A percentile compares a stretch with the other conserved stretches of the same genome.
These are phyloP conservation scores for Podosphaera xanthii DNA, from an alignment of 2,329 filamentous ascomycete genomes.

Conservation along the genomic window DNA sequence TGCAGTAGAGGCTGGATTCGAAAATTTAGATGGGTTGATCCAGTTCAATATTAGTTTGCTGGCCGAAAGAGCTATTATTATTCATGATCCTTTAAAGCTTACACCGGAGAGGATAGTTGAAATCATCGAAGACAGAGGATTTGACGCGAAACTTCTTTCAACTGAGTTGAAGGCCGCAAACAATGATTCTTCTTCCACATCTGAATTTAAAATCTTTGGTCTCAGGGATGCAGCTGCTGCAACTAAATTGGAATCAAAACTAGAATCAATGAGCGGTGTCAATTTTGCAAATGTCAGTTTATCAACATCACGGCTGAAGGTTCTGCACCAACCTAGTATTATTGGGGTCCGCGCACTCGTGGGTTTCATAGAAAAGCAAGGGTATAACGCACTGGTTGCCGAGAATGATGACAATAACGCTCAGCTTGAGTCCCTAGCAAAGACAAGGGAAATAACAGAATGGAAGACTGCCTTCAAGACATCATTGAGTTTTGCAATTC, in stretches of 20 bases:
- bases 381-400: constrained; percentile 72
- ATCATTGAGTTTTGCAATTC: constrained; percentile 62
- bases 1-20: constrained; percentile 66
- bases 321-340: constrained; percentile 47
- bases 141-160: constrained; percentile 65
- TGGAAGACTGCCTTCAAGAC: constrained; percentile 66
- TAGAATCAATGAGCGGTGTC: constrained; percentile 47
- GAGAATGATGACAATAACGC: constrained; percentile 92
- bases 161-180: constrained; percentile 39
- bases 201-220: constrained; percentile 72
- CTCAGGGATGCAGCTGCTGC: constrained; percentile 50
- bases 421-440: constrained; percentile 83
- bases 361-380: constrained; percentile 55
- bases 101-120: constrained; percentile 52
- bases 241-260: constrained; percentile 41
- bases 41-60: constrained; percentile 91
- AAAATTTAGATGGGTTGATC: constrained; percentile 49
- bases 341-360: constrained; percentile 68
- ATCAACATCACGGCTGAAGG: constrained; percentile 46
- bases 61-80: constrained; percentile 73
- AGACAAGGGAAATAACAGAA: constrained; percentile 87
- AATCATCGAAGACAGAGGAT: constrained; percentile 73
- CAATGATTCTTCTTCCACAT: constrained; percentile 30
- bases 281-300: constrained; percentile 51
- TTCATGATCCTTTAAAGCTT: constrained; percentile 55